Percentiles rank a stretch among this genome's conserved stretches.
Conservation (phyloP, 2,329 filamentous ascomycete genomes). For the Verticillium nonalfalfae region DNA sequence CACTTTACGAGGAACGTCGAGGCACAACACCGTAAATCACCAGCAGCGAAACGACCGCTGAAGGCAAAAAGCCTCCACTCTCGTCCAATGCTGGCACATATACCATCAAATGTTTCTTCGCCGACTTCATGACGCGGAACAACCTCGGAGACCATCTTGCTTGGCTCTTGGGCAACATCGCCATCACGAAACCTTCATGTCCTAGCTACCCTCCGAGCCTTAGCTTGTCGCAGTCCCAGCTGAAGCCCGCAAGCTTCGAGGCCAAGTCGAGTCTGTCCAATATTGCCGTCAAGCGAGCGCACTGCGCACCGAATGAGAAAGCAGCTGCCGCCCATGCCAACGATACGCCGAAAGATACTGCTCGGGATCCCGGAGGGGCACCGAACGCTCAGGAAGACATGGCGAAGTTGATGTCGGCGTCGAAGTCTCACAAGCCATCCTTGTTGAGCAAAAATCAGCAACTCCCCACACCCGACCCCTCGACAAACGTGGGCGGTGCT, state of each 20-base stretch:
- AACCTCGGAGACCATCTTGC: conserved; percentile 51
- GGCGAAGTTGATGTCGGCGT: conserved; percentile 36
- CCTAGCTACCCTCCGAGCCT: conserved; percentile 26
- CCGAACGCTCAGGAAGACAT: conserved; percentile 24
- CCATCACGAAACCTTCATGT: conserved; percentile 30
- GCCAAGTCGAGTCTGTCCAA: conserved; percentile 13
- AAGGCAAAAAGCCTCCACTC: conserved; percentile 2
- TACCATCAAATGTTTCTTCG: conserved; percentile 3
- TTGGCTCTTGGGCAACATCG: conserved; percentile 47
- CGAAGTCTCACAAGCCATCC: conserved; percentile 37
- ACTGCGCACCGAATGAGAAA: background rate
- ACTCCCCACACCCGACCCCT: conserved; percentile 32
- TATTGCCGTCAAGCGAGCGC: conserved; percentile 5
- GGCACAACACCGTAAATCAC: conserved; percentile 1
- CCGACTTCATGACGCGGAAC: conserved; percentile 56
- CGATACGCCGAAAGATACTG: background rate
- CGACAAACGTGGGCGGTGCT: conserved; percentile 18
- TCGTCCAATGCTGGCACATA: conserved; percentile 7
- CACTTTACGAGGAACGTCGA: background rate
- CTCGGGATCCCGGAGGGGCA: conserved; percentile 5
- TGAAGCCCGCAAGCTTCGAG: background rate
- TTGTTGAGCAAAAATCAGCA: conserved; percentile 35
- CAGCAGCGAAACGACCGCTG: background rate
- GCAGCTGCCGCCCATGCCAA: background rate
- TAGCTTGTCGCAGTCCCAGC: background rate